A percentile compares a stretch with the other conserved stretches of the same genome.
phyloP scores from a whole-genome alignment of 371 early-diverging fungal genomes.

The Mucor piriformis region DNA sequence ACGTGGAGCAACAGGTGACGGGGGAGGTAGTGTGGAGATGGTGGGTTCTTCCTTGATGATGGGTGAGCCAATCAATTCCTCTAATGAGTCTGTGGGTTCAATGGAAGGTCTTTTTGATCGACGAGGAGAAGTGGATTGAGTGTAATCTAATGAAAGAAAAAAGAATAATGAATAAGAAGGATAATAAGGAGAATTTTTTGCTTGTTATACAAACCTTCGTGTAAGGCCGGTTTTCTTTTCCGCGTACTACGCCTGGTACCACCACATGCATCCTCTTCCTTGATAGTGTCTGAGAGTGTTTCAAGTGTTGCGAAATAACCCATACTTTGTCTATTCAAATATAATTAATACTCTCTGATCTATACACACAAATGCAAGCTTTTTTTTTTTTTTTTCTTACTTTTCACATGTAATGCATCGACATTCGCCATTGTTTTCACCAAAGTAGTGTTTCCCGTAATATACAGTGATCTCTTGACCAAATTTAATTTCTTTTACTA shows the following conservation, averaged over 20 bases:
- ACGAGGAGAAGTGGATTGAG: neutral
- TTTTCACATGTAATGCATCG: conserved; percentile 89
- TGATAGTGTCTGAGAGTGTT: conserved; percentile 14
- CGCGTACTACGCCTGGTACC: conserved; percentile 36
- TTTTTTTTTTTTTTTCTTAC: no score
- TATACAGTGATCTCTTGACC: conserved; percentile 89
- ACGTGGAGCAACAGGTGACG: neutral
- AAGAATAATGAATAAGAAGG: neutral
- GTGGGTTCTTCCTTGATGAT: neutral
- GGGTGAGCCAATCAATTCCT: conserved; percentile 18
- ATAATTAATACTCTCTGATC: neutral
- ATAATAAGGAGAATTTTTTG: neutral
- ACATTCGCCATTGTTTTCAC: conserved; percentile 84
- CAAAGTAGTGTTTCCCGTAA: conserved; percentile 92
- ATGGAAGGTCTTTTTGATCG: conserved; percentile 16
- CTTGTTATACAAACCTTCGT: conserved; percentile 35
- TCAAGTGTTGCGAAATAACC: conserved; percentile 28
- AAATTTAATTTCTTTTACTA: conserved; percentile 68
- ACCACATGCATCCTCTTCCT: conserved; percentile 13
- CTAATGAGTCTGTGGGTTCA: conserved; percentile 17
- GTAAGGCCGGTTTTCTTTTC: conserved; percentile 34
- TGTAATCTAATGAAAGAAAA: conserved; percentile 1
- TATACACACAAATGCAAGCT: neutral
- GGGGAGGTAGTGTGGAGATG: neutral
- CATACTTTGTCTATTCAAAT: conserved; percentile 7